Base-by-base conservation (phyloP, 768 basidiomycete genomes). In the Jaapia argillacea region DNA sequence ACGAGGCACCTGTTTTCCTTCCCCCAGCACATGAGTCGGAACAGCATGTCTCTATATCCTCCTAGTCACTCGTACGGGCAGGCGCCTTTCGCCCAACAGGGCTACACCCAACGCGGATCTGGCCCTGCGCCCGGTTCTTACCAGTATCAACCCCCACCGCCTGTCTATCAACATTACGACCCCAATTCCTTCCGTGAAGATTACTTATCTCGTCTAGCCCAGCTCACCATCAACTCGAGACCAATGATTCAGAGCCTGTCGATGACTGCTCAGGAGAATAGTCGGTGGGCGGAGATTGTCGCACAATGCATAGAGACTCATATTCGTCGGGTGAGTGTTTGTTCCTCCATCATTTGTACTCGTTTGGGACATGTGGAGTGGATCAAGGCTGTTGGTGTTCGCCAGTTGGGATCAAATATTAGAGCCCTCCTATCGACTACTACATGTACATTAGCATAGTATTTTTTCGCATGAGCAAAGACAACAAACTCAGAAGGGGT, bases 191-290 rank as follows among this genome's bases (percentile, higher is more conserved):
- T 90, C 59, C 78, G 89, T 51, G 77, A 79, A 65, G 87, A 89
- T 66, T 90, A 83, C 63, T 56, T 74, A 44, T 59, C 66, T 33
- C 79, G 85, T 48, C 79, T 96, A 43, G 67, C 76, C 54, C 78
- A 82, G 50, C 81, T 99, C 49, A 88, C 81, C 41, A 81, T 92
- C 71, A 99, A 98, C 66, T 94, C 92, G 52, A 82, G 92, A 56
- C 85, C 90, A 6, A 79, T 96, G 48, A 99, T 99, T 51, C 90
- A 96, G 66, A 76, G 75, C 48, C 65, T 99, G 13, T 97, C 96
- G 25, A 81, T 92, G 74, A 75, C 87, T 52, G 94, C 96, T 42
- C 85, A 90, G 65, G 86, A 94, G 44, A 83, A 85, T 59, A 64
- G 75, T 28, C 76, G 83, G 35, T 88, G 79, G 65, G 77, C 82